Percentiles rank a stretch among this genome's conserved stretches.
Evolutionary conservation across 352 stramenopile species (phyloP).

Genomic region (Phytopythium cucurbitacearum): DNA sequence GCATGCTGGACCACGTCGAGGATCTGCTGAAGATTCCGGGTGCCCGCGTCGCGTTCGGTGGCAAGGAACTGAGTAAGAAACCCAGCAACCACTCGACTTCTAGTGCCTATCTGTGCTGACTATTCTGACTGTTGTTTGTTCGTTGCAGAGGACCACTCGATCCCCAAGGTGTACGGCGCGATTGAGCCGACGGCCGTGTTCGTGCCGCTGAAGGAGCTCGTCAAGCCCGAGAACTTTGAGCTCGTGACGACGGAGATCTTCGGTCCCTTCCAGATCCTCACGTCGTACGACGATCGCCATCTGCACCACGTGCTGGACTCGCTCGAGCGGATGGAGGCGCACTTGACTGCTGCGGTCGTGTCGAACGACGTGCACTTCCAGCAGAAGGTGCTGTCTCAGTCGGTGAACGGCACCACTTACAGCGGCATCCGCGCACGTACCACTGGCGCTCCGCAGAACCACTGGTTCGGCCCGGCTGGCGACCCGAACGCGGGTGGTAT

Average conservation of each 20-base stretch:
- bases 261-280: slow-evolving; percentile 97
- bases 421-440: slow-evolving; percentile 94
- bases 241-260: slow-evolving; percentile 97
- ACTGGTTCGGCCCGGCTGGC: slow-evolving; percentile 96
- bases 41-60: slow-evolving; percentile 94
- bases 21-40: slow-evolving; percentile 91
- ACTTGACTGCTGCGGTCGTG: slow-evolving; percentile 97
- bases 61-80: slow-evolving; percentile 76
- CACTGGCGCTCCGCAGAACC: slow-evolving; percentile 93
- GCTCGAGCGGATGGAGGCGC: slow-evolving; percentile 95
- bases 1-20: slow-evolving; percentile 92
- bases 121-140: slow-evolving; percentile 7
- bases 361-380: slow-evolving; percentile 96
- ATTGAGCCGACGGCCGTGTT: slow-evolving; percentile 97
- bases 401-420: slow-evolving; percentile 99
- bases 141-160: slow-evolving; percentile 87
- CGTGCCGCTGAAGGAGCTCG: slow-evolving; percentile 94
- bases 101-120: background rate
- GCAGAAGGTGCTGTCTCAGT: slow-evolving; percentile 92
- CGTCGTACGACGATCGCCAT: slow-evolving; percentile 91
- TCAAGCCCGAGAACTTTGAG: slow-evolving; percentile 94
- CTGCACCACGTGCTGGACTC: slow-evolving; percentile 89
- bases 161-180: slow-evolving; percentile 94
- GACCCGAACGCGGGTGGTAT: slow-evolving; percentile 96
- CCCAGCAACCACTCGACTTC: background rate